phyloP scores from a whole-genome alignment of 345 rosid species.

The Dipteronia sinensis region DNA sequence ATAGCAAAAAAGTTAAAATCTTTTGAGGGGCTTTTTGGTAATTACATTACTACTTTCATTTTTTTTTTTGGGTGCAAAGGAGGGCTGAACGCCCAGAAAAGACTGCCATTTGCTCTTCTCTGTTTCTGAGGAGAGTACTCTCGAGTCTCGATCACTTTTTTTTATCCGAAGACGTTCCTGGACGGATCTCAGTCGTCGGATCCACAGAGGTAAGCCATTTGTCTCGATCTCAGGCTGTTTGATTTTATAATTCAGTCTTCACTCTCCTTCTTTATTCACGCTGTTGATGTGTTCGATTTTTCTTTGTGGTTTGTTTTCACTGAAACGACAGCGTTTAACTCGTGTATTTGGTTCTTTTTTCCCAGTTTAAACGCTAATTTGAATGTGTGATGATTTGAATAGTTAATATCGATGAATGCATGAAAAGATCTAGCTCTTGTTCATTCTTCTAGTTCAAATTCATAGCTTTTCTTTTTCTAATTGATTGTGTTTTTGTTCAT shows the following conservation, averaged over 20 bases:
- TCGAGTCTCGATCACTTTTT: not conserved
- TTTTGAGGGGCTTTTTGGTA: not conserved
- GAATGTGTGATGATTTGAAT: not conserved
- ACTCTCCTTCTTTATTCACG: not conserved
- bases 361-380: not conserved
- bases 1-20: not conserved
- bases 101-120: not conserved
- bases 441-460: not conserved
- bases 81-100: too few species aligned
- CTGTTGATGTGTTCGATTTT: not conserved
- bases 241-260: not conserved
- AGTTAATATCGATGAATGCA: constrained; percentile 7
- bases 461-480: not conserved
- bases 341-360: not conserved
- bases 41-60: not conserved
- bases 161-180: constrained; percentile 4
- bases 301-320: not conserved
- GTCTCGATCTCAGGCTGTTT: constrained; percentile 8
- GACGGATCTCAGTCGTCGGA: constrained; percentile 23
- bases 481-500: not conserved
- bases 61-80: not conserved
- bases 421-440: constrained; percentile 14
- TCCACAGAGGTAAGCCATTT: constrained; percentile 12
- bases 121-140: not conserved
- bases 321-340: not conserved